A percentile compares a stretch with the other conserved stretches of the same genome.
Evolutionary conservation across 495 filamentous ascomycete genomes (phyloP).

Genomic region (Glonium stellatum): DNA sequence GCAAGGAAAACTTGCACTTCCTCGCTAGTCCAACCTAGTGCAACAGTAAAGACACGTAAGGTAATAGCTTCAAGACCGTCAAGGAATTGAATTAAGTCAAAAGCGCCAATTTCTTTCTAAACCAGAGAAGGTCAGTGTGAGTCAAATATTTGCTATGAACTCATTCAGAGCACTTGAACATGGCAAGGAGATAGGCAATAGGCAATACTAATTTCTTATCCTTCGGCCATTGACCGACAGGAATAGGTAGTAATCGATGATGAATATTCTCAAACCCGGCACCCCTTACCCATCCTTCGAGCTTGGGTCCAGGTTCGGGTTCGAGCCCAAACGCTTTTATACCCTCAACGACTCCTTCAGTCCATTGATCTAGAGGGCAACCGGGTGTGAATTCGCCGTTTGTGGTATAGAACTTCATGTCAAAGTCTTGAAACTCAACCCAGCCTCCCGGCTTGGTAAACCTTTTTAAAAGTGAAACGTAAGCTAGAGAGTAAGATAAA

Average conservation of each 20-base stretch:
- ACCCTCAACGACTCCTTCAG: slow-evolving; percentile 22
- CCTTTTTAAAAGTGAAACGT: slow-evolving; percentile 7
- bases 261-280: slow-evolving; percentile 37
- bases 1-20: slow-evolving; percentile 50
- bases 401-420: slow-evolving; percentile 33
- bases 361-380: slow-evolving; percentile 32
- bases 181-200: not conserved
- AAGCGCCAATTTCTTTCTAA: slow-evolving; percentile 27
- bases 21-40: slow-evolving; percentile 46
- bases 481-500: too few species aligned
- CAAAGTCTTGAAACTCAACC: slow-evolving; percentile 47
- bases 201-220: slow-evolving; percentile 18
- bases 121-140: not conserved
- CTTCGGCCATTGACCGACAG: slow-evolving; percentile 31
- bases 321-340: slow-evolving; percentile 19
- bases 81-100: slow-evolving; percentile 32
- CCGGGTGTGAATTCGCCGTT: slow-evolving; percentile 41
- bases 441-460: slow-evolving; percentile 46
- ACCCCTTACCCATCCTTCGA: slow-evolving; percentile 26
- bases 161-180: not conserved
- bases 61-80: slow-evolving; percentile 42
- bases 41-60: slow-evolving; percentile 45
- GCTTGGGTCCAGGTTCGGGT: slow-evolving; percentile 21
- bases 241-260: slow-evolving; percentile 24
- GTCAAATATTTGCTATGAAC: not conserved